These are phyloP conservation scores for Durio zibethinus DNA, from an alignment of 345 rosid genomes.

Conservation along the genomic window DNA sequence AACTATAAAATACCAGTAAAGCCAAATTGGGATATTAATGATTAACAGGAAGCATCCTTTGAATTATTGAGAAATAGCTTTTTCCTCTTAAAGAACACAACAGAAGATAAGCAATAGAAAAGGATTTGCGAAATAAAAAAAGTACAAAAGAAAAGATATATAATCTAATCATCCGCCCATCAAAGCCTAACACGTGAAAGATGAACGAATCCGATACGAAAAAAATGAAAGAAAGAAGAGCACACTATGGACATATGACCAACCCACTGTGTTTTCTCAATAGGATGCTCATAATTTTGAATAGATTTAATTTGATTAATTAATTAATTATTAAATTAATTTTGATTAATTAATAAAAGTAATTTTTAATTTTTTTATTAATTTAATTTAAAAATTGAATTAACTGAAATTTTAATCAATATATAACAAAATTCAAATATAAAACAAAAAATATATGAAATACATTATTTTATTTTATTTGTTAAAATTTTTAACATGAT, in stretches of 20 bases:
- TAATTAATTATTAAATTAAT: no score
- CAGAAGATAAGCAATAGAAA: background rate
- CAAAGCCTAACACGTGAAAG: background rate
- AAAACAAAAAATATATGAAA: no score
- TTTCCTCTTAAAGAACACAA: background rate
- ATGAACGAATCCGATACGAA: background rate
- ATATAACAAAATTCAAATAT: no score
- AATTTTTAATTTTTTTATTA: no score
- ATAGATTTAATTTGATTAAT: no score
- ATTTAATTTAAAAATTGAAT: no score
- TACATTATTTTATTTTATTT: no score
- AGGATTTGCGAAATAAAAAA: background rate
- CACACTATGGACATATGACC: background rate
- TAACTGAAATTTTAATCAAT: no score
- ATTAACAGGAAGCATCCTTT: background rate
- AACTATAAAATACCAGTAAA: background rate
- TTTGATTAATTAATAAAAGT: no score
- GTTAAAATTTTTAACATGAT: no score
- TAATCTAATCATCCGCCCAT: conserved; percentile 9
- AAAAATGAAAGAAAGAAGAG: background rate
- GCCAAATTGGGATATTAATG: background rate
- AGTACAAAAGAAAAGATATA: conserved; percentile 1
- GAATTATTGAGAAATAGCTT: background rate
- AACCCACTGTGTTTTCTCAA: no score
- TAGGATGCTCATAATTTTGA: no score